These are phyloP conservation scores for Cryphonectria parasitica DNA, from an alignment of 2,329 filamentous ascomycete species.

Conservation along the genomic window DNA sequence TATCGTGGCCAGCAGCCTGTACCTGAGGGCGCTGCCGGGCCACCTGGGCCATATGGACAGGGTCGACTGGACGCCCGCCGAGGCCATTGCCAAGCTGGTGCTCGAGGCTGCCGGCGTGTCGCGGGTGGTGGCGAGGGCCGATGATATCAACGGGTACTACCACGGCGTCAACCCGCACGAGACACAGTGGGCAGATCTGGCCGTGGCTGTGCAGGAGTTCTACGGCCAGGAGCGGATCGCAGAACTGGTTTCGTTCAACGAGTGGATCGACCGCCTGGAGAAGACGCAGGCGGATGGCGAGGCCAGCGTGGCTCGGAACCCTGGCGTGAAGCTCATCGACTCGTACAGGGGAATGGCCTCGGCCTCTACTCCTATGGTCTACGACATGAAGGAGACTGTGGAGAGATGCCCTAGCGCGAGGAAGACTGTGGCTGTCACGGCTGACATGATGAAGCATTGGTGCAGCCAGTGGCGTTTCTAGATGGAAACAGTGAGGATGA, in stretches of 20 bases:
- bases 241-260: conserved; percentile 43
- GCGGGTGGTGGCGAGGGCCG: conserved; percentile 26
- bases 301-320: conserved; percentile 44
- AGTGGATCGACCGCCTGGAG: conserved; percentile 50
- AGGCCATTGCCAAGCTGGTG: conserved; percentile 47
- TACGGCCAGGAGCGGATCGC: conserved; percentile 41
- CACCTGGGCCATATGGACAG: conserved; percentile 45
- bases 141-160: conserved; percentile 44
- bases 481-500: neutral
- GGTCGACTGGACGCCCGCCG: conserved; percentile 58
- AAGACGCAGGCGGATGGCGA: conserved; percentile 41
- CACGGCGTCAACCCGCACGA: conserved; percentile 51
- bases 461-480: conserved; percentile 47
- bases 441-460: conserved; percentile 49
- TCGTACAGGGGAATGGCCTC: conserved; percentile 44
- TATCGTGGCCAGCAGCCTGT: conserved; percentile 49
- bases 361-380: conserved; percentile 35
- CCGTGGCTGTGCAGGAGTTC: conserved; percentile 42
- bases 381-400: conserved; percentile 45
- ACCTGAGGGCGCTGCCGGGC: conserved; percentile 48
- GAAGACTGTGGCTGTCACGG: conserved; percentile 43
- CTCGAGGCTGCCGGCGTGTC: conserved; percentile 43
- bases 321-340: conserved; percentile 54
- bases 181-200: conserved; percentile 45
- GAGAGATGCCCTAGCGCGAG: conserved; percentile 45